A percentile compares a stretch with the other conserved stretches of the same genome.
Evolutionary conservation across 371 early-diverging fungal genomes (phyloP).

Genomic region (Syncephalis fuscata): DNA sequence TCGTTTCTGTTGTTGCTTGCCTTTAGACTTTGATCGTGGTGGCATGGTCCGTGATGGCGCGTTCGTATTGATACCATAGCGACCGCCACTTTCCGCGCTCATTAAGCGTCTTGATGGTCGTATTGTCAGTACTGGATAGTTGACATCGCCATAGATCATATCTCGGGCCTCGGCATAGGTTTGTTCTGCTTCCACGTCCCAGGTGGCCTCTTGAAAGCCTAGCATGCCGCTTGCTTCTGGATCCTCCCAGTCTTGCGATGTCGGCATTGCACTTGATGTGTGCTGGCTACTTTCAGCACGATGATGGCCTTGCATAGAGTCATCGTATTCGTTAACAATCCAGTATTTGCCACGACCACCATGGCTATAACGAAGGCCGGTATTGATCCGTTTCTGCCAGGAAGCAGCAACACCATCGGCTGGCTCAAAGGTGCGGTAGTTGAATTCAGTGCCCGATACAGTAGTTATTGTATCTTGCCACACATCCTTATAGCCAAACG

Average conservation of each 20-base stretch:
- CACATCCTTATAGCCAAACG: slow-evolving; percentile 69
- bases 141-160: slow-evolving; percentile 30
- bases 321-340: slow-evolving; percentile 14
- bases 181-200: slow-evolving; percentile 15
- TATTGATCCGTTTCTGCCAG: slow-evolving; percentile 46
- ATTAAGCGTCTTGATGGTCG: not conserved
- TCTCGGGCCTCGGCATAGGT: slow-evolving; percentile 19
- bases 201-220: not conserved
- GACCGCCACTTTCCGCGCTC: too few relatives aligned
- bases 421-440: slow-evolving; percentile 65
- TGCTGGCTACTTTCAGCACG: not conserved
- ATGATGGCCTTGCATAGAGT: not conserved
- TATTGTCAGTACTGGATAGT: slow-evolving; percentile 22
- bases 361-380: slow-evolving; percentile 57
- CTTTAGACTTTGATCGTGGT: too few relatives aligned
- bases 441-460: slow-evolving; percentile 56
- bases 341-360: slow-evolving; percentile 64
- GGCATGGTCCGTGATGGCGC: too few relatives aligned
- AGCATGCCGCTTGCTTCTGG: not conserved
- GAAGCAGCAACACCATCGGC: slow-evolving; percentile 41
- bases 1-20: too few relatives aligned
- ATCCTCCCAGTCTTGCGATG: not conserved
- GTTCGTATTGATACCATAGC: too few relatives aligned
- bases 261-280: not conserved
- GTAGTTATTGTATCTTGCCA: slow-evolving; percentile 65